Evolutionary conservation across 176 grass and related monocot genomes (phyloP).

Genomic region (Juncus effusus): DNA sequence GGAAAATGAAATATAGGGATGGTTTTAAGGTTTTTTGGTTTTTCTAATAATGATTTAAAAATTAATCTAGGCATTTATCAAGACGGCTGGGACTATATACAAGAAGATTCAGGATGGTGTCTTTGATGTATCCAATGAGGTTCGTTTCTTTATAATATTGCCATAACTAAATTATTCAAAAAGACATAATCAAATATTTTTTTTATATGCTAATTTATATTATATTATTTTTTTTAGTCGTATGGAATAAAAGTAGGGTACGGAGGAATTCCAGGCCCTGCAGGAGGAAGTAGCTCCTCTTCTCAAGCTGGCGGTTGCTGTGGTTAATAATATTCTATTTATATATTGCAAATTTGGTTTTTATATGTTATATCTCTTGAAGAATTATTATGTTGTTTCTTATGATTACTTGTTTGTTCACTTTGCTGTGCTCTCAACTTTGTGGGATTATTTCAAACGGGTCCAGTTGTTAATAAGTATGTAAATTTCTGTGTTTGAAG

Average conservation of each 20-base stretch:
- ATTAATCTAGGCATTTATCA: constrained; percentile 44
- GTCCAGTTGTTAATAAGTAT: constrained; percentile 21
- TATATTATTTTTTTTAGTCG: constrained; percentile 25
- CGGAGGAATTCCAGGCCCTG: constrained; percentile 33
- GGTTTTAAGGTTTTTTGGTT: neutral
- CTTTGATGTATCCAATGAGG: constrained; percentile 54
- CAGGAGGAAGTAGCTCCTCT: constrained; percentile 30
- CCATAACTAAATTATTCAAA: neutral
- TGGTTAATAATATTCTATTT: constrained; percentile 29
- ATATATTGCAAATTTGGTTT: neutral
- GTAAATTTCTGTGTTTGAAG: constrained; percentile 15
- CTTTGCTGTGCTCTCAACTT: constrained; percentile 9
- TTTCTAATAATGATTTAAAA: neutral
- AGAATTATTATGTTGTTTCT: constrained; percentile 11
- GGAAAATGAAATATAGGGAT: neutral
- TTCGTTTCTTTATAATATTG: constrained; percentile 9
- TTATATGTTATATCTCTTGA: constrained; percentile 22
- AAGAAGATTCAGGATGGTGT: constrained; percentile 54
- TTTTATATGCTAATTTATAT: constrained; percentile 1
- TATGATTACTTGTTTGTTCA: constrained; percentile 23
- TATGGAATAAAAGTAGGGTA: constrained; percentile 51
- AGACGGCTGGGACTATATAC: constrained; percentile 42
- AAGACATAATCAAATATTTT: neutral
- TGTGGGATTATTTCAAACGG: constrained; percentile 9
- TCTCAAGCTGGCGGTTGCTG: constrained; percentile 42